Percentiles rank a stretch among this genome's conserved stretches.
These are phyloP conservation scores for Macrophomina pseudophaseolina DNA, from an alignment of 2,329 filamentous ascomycete species.

Conservation along the genomic window DNA sequence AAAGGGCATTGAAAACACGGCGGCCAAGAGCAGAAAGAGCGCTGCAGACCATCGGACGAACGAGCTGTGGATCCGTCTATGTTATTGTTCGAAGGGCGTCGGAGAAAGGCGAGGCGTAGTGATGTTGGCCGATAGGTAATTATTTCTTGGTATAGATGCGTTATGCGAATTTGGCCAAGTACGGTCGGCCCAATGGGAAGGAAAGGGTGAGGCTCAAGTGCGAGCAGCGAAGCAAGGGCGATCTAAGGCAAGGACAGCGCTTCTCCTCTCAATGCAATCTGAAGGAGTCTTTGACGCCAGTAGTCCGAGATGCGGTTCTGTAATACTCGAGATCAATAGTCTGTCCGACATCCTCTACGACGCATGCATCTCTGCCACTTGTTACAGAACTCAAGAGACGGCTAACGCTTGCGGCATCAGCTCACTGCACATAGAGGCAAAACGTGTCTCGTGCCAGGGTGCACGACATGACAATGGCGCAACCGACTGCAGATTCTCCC, in stretches of 20 bases:
- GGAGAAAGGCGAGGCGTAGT: neutral
- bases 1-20: neutral
- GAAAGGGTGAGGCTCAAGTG: conserved; percentile 4
- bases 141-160: neutral
- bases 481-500: neutral
- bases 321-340: conserved; percentile 10
- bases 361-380: neutral
- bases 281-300: neutral
- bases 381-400: too few species aligned
- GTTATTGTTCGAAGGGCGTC: neutral
- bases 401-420: neutral
- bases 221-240: neutral
- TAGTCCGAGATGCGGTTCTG: conserved; percentile 7
- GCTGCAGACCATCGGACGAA: neutral
- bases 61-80: neutral
- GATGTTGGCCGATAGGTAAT: neutral
- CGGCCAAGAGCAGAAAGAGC: neutral
- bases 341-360: neutral
- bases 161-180: neutral
- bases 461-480: conserved; percentile 11
- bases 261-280: neutral
- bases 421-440: conserved; percentile 1
- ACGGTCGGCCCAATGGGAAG: neutral
- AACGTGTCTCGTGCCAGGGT: conserved; percentile 7
- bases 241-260: neutral